Evolutionary conservation across 352 stramenopile genomes (phyloP).

Genomic region (Globisporangium cylindrosporum): DNA sequence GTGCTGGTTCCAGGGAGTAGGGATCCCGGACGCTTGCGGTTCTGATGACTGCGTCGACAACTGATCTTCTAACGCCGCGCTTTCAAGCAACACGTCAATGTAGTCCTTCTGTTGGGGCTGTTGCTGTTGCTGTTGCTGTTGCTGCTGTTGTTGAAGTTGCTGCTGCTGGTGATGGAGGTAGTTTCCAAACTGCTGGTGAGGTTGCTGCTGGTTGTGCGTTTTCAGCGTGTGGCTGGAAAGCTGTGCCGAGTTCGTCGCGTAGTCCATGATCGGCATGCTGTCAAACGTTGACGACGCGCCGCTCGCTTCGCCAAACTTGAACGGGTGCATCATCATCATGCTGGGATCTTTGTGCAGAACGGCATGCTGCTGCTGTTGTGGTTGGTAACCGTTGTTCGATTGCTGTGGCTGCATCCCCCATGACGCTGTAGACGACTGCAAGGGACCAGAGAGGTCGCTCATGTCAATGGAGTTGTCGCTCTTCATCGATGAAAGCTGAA

Average conservation of each 20-base stretch:
- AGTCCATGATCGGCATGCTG: conserved; percentile 24
- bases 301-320: conserved; percentile 29
- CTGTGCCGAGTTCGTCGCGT: conserved; percentile 19
- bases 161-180: conserved; percentile 11
- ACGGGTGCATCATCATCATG: conserved; percentile 30
- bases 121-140: conserved; percentile 8
- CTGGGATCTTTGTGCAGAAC: conserved; percentile 7
- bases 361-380: not conserved
- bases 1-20: conserved; percentile 5
- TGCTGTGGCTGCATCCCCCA: not conserved
- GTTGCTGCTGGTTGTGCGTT: conserved; percentile 26
- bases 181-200: not conserved
- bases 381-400: conserved; percentile 13
- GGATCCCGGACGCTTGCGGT: conserved; percentile 19
- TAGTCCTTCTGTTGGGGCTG: conserved; percentile 42
- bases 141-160: conserved; percentile 16
- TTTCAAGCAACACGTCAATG: conserved; percentile 61
- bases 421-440: conserved; percentile 7
- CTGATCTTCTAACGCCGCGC: conserved; percentile 47
- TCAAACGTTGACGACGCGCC: conserved; percentile 16
- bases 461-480: conserved; percentile 20
- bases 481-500: conserved; percentile 14
- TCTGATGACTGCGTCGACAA: conserved; percentile 31
- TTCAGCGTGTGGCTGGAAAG: conserved; percentile 14
- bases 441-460: conserved; percentile 16